These are phyloP conservation scores for Cladophialophora chaetospira DNA, from an alignment of 2,329 filamentous ascomycete genomes.

Conservation along the genomic window DNA sequence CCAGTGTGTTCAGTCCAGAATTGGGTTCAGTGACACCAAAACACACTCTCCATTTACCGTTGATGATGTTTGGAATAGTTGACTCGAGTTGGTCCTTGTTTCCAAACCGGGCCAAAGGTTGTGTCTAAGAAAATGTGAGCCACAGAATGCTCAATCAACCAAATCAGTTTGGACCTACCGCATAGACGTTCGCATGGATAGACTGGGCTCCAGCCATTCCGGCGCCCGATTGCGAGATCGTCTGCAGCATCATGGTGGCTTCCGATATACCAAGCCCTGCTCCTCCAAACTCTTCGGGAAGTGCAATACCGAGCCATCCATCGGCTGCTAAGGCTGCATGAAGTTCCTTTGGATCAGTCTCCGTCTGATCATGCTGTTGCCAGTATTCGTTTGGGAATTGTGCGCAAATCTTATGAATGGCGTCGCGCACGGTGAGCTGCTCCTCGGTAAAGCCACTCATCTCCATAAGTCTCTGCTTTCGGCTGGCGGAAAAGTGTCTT, in stretches of 20 bases:
- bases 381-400: slow-evolving; percentile 75
- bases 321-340: slow-evolving; percentile 72
- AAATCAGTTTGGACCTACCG: slow-evolving; percentile 34
- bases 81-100: slow-evolving; percentile 63
- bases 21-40: slow-evolving; percentile 87
- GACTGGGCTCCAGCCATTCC: slow-evolving; percentile 72
- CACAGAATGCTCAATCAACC: neutral
- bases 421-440: slow-evolving; percentile 71
- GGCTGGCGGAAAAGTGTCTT: slow-evolving; percentile 21
- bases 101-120: slow-evolving; percentile 63
- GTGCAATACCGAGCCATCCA: slow-evolving; percentile 79
- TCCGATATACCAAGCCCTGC: slow-evolving; percentile 74
- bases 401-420: slow-evolving; percentile 67
- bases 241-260: slow-evolving; percentile 85
- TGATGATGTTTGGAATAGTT: slow-evolving; percentile 71
- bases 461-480: slow-evolving; percentile 61
- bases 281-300: slow-evolving; percentile 74
- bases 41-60: slow-evolving; percentile 70
- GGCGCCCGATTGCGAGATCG: slow-evolving; percentile 74
- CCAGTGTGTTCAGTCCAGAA: slow-evolving; percentile 75
- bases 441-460: slow-evolving; percentile 71
- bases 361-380: slow-evolving; percentile 70
- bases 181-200: slow-evolving; percentile 70
- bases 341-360: slow-evolving; percentile 72
- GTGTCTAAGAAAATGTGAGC: slow-evolving; percentile 3